Evolutionary conservation across 331 rosid species (phyloP).

Genomic region (Acacia pycnantha): DNA sequence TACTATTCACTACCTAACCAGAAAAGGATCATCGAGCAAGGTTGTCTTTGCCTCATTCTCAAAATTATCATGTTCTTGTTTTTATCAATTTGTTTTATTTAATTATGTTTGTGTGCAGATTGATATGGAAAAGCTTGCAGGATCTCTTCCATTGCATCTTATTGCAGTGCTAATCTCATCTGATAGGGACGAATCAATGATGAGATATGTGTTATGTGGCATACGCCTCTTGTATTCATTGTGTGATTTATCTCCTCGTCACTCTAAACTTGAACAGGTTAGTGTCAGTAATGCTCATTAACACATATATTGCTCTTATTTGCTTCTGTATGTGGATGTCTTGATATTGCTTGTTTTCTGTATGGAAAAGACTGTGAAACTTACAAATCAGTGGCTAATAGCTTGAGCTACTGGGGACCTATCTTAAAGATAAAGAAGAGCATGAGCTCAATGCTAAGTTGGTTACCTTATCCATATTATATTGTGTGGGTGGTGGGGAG

Average conservation of each 20-base stretch:
- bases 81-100: slow-evolving; percentile 22
- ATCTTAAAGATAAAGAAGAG: slow-evolving; percentile 19
- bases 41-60: slow-evolving; percentile 44
- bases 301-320: slow-evolving; percentile 21
- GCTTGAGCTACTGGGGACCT: not conserved
- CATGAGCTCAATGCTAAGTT: slow-evolving; percentile 19
- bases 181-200: slow-evolving; percentile 54
- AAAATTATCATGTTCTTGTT: slow-evolving; percentile 15
- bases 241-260: slow-evolving; percentile 84
- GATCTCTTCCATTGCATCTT: slow-evolving; percentile 85
- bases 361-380: slow-evolving; percentile 16
- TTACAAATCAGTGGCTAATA: not conserved
- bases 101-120: slow-evolving; percentile 50
- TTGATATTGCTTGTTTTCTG: slow-evolving; percentile 1
- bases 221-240: slow-evolving; percentile 82
- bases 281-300: slow-evolving; percentile 16
- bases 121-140: slow-evolving; percentile 82
- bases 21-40: slow-evolving; percentile 52
- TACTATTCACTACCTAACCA: slow-evolving; percentile 55
- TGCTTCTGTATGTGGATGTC: not conserved
- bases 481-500: slow-evolving; percentile 11
- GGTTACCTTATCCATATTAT: slow-evolving; percentile 3
- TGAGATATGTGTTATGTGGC: slow-evolving; percentile 70
- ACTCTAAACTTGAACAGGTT: slow-evolving; percentile 91
- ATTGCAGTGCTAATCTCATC: slow-evolving; percentile 58